A percentile compares a stretch with the other conserved stretches of the same genome.
Evolutionary conservation across 768 basidiomycete species (phyloP).

Genomic region (Strobilomyces confusus): DNA sequence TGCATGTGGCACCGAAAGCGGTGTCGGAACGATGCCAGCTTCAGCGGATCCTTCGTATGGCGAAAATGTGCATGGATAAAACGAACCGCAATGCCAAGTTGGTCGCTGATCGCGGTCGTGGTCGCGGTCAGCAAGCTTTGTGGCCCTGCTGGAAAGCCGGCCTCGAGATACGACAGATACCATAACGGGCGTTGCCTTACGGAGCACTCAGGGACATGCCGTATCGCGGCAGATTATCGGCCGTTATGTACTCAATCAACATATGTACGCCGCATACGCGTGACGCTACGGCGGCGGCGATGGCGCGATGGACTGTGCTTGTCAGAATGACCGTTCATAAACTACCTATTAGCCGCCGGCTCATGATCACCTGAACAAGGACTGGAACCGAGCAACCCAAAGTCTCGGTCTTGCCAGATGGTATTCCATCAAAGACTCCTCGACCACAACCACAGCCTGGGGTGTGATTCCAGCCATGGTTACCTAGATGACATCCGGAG

Average conservation of each 20-base stretch:
- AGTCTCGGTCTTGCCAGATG: neutral
- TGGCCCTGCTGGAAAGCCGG: neutral
- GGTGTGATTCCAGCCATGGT: neutral
- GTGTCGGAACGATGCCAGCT: conserved; percentile 26
- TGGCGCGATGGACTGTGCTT: neutral
- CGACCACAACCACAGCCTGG: neutral
- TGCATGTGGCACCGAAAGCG: conserved; percentile 32
- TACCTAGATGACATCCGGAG: neutral
- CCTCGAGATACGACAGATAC: conserved; percentile 15
- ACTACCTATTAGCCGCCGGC: neutral
- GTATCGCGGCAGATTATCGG: conserved; percentile 28
- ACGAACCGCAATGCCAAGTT: conserved; percentile 5
- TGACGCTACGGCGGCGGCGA: conserved; percentile 7
- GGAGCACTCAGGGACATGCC: conserved; percentile 22
- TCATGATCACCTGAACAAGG: neutral
- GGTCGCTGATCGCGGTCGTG: conserved; percentile 12
- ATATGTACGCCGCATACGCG: neutral
- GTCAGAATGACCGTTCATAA: neutral
- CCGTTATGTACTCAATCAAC: conserved; percentile 23
- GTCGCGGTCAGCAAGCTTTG: conserved; percentile 2
- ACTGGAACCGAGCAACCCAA: neutral
- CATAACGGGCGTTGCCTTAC: conserved; percentile 26
- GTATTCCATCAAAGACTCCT: neutral
- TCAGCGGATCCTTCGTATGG: conserved; percentile 19
- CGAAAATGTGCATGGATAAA: conserved; percentile 10